Base-by-base conservation (phyloP, 345 rosid genomes). In the Lepidium aucheri region DNA sequence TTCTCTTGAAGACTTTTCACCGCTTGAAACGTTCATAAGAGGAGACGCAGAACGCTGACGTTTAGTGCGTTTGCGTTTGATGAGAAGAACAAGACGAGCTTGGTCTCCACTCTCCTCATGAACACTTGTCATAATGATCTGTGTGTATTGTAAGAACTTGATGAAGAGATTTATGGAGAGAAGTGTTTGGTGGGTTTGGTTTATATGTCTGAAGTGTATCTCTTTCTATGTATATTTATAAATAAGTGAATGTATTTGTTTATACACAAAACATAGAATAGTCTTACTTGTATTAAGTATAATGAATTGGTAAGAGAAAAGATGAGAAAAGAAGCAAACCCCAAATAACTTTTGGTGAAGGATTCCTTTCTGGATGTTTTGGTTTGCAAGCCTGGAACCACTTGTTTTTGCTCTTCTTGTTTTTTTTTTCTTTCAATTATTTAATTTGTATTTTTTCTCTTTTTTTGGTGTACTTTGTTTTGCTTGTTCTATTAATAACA, bases 61-160 rank as follows among this genome's bases (percentile, higher is more conserved):
- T 86, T 82, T 89, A 44, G 91, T 89, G 28, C 95, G 84, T 78
- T 84, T 85, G 7, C 95, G 86, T 63, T 86, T 89, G 75, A 72
- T 79, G 54, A 54, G 67, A 50, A 73, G 77, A 35, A 73, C 69
- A 38, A 74, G 44, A 67, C 77, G 69, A 16, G 65, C 47, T 13
- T 40, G 46, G 20, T 57, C 47, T 57, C 47, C 47, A 57, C 47
- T 54, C 69, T 70, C 74, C 28, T 74, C 81, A 11, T 67, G 71
- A 74, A 47, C 68, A 58, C 69, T 82, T 72, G 59, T 74, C 70
- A 30, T 47, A 14, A 30, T 28, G 32, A 28, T 28, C 46, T 39
- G 16, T 63, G n/a, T 66, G 4, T 24, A 1, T 57, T 26, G 35
- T n/a, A 65, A 58, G 59, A 71, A 49, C 69, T 28, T 28, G 32